Percentiles rank a stretch among this genome's conserved stretches.
phyloP scores from a whole-genome alignment of 202 grass and related monocot genomes.

The Zoysia matrella region DNA sequence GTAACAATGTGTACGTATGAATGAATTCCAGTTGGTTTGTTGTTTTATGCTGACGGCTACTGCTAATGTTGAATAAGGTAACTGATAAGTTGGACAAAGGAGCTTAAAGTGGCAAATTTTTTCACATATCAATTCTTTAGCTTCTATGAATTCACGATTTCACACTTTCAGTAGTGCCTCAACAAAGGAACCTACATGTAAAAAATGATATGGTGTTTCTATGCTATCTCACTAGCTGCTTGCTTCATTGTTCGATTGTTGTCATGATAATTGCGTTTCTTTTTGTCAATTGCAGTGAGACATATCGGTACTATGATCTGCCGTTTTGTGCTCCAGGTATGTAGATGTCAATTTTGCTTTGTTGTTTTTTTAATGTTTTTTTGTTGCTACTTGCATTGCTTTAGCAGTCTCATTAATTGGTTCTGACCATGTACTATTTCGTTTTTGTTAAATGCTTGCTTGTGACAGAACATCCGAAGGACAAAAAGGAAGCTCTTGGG shows the following conservation, averaged over 20 bases:
- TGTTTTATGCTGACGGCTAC: neutral
- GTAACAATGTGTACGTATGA: neutral
- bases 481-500: slow-evolving; percentile 90
- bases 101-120: neutral
- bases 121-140: neutral
- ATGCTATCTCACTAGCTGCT: neutral
- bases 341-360: slow-evolving; percentile 14
- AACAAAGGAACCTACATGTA: neutral
- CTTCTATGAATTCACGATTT: slow-evolving; percentile 23
- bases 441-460: slow-evolving; percentile 38
- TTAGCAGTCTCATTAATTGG: neutral
- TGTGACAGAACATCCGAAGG: slow-evolving; percentile 80
- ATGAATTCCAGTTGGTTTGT: neutral
- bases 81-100: neutral
- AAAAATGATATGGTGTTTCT: neutral
- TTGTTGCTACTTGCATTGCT: slow-evolving; percentile 18
- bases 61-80: neutral
- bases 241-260: slow-evolving; percentile 13
- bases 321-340: slow-evolving; percentile 94
- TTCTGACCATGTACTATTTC: too few relatives aligned
- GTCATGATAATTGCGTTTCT: slow-evolving; percentile 24
- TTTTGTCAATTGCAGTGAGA: slow-evolving; percentile 70
- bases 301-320: slow-evolving; percentile 86
- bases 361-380: neutral
- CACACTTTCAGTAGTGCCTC: slow-evolving; percentile 18